phyloP scores from a whole-genome alignment of 2,329 filamentous ascomycete species.

The Epichloe festucae region DNA sequence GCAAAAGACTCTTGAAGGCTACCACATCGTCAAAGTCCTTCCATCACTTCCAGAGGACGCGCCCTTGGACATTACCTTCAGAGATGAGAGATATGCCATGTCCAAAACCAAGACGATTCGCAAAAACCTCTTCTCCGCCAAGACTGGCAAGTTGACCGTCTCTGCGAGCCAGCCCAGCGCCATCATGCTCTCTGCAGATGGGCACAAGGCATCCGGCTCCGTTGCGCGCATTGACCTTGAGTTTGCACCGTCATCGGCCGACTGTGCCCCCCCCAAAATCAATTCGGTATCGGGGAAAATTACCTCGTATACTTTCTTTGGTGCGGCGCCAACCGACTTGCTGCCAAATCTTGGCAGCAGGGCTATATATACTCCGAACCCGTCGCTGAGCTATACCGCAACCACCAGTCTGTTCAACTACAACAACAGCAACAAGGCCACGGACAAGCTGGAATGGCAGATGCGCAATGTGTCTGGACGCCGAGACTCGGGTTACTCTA shows the following conservation, averaged over 20 bases:
- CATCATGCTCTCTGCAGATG: constrained; percentile 37
- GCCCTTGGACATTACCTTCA: constrained; percentile 34
- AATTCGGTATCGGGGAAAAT: constrained; percentile 37
- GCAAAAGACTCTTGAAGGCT: constrained; percentile 26
- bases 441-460: constrained; percentile 30
- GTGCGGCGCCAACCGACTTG: constrained; percentile 28
- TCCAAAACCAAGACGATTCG: constrained; percentile 38
- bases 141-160: constrained; percentile 35
- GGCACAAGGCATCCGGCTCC: constrained; percentile 27
- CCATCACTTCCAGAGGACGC: constrained; percentile 36
- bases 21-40: constrained; percentile 37
- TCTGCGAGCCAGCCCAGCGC: constrained; percentile 33
- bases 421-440: constrained; percentile 13
- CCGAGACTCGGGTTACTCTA: constrained; percentile 42
- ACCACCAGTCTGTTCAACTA: constrained; percentile 27
- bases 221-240: constrained; percentile 31
- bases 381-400: constrained; percentile 33
- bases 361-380: constrained; percentile 25
- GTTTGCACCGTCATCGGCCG: constrained; percentile 32
- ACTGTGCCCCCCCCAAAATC: constrained; percentile 36
- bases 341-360: constrained; percentile 39
- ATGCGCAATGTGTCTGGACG: constrained; percentile 21
- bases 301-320: constrained; percentile 38
- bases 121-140: constrained; percentile 38
- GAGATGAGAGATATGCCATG: constrained; percentile 37